Conservation (phyloP, 108 stramenopile species). For the Skeletonema costatum region DNA sequence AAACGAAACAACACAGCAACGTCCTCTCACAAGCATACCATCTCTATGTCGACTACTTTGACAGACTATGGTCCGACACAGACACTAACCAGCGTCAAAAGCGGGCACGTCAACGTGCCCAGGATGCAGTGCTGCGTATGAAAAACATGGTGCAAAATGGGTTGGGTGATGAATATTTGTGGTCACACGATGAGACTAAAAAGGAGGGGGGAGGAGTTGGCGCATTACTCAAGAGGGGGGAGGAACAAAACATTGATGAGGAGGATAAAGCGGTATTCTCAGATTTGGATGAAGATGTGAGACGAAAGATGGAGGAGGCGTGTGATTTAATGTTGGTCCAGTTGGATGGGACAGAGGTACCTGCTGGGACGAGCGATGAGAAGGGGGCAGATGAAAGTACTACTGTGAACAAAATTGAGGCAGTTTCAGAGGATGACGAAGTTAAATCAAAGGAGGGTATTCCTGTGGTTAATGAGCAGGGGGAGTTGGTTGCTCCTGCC, state of each 20-base stretch:
- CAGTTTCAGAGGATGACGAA: not conserved
- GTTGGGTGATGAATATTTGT: conserved; percentile 26
- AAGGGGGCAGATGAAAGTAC: not conserved
- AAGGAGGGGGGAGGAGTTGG: not conserved
- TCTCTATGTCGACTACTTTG: conserved; percentile 48
- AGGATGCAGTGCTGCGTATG: conserved; percentile 29
- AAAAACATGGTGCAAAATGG: conserved; percentile 28
- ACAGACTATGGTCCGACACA: conserved; percentile 45
- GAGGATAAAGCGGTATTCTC: conserved; percentile 18
- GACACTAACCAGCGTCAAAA: conserved; percentile 25
- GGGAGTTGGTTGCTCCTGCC: conserved; percentile 3
- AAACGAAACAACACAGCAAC: conserved; percentile 12
- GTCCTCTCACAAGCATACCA: conserved; percentile 33
- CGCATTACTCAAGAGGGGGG: not conserved
- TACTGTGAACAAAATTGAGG: not conserved
- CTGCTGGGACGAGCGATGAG: not conserved
- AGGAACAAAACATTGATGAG: not conserved
- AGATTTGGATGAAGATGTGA: conserved; percentile 18
- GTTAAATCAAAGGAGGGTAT: not conserved
- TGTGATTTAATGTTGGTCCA: conserved; percentile 39
- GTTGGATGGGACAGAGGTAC: conserved; percentile 1
- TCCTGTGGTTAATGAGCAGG: conserved; percentile 3
- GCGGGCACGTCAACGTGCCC: conserved; percentile 26
- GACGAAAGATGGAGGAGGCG: conserved; percentile 28
- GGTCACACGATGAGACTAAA: not conserved